phyloP scores from a whole-genome alignment of 1,284 basidiomycete species.

The Tilletia horrida region DNA sequence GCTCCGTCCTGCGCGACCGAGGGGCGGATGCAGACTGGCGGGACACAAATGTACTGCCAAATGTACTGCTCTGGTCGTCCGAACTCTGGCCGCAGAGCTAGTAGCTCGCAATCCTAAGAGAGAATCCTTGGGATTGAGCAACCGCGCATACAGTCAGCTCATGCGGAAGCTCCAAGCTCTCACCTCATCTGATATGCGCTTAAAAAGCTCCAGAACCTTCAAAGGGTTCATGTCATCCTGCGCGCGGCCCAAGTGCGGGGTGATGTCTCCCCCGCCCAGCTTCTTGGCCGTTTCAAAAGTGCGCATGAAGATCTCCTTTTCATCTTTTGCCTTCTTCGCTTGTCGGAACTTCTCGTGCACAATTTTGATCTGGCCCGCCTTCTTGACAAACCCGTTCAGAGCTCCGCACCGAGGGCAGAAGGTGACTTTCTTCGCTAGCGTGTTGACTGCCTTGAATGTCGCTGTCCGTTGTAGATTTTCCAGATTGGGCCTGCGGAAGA shows the following conservation, averaged over 20 bases:
- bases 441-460: conserved; percentile 83
- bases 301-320: conserved; percentile 81
- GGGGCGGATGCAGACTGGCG: conserved; percentile 94
- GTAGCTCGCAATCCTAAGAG: conserved; percentile 81
- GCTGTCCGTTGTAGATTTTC: conserved; percentile 89
- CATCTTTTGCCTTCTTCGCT: conserved; percentile 78
- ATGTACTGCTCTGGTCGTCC: conserved; percentile 96
- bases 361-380: conserved; percentile 89
- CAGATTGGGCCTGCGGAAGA: conserved; percentile 82
- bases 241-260: conserved; percentile 79
- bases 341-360: conserved; percentile 96
- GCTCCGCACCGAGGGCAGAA: conserved; percentile 91
- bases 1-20: conserved; percentile 86
- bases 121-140: not conserved
- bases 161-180: conserved; percentile 2
- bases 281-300: conserved; percentile 79
- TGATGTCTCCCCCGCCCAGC: conserved; percentile 77
- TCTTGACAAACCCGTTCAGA: conserved; percentile 94
- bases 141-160: too few relatives aligned
- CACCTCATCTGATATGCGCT: conserved; percentile 76
- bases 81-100: conserved; percentile 82
- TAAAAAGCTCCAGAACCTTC: conserved; percentile 89
- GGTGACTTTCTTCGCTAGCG: conserved; percentile 80
- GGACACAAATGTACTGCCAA: conserved; percentile 98
- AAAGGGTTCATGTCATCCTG: conserved; percentile 93